Conservation (phyloP, 202 grass and related monocot genomes). For the Digitaria exilis region DNA sequence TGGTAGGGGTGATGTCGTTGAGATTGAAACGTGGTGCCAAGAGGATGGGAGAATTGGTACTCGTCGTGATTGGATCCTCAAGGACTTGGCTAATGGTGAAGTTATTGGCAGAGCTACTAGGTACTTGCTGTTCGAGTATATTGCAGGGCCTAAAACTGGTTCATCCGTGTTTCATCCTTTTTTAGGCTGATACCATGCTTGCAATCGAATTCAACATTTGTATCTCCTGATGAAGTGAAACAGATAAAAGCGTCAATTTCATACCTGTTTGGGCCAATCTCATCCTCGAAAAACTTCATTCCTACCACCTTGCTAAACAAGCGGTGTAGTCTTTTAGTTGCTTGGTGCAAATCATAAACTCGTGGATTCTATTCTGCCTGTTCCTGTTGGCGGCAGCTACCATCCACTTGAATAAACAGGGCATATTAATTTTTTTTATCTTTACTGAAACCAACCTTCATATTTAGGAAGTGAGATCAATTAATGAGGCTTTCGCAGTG, state of each 20-base stretch:
- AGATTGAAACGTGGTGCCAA: slow-evolving; percentile 99
- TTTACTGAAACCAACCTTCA: not conserved
- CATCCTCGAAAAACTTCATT: not conserved
- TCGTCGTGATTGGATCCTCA: slow-evolving; percentile 93
- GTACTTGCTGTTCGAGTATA: slow-evolving; percentile 44
- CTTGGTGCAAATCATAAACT: slow-evolving; percentile 7
- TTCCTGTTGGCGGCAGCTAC: not conserved
- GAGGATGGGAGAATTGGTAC: slow-evolving; percentile 91
- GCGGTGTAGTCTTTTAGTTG: not conserved
- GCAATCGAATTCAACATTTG: slow-evolving; percentile 1
- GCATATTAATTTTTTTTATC: not conserved
- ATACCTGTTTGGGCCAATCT: not conserved
- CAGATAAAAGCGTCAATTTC: not conserved
- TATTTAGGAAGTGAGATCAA: slow-evolving; percentile 23
- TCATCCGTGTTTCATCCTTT: not conserved
- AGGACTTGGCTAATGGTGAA: slow-evolving; percentile 89
- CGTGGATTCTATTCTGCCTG: not conserved
- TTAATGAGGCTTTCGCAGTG: slow-evolving; percentile 21
- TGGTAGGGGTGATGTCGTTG: slow-evolving; percentile 89
- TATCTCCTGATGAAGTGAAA: not conserved
- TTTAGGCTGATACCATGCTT: not conserved
- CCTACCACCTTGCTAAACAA: not conserved
- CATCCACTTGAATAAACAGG: slow-evolving; percentile 5
- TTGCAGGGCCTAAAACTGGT: not conserved
- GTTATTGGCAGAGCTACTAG: slow-evolving; percentile 99